Base-by-base conservation (phyloP, 805 yeast genomes). In the Wickerhamomyces tratensis region DNA sequence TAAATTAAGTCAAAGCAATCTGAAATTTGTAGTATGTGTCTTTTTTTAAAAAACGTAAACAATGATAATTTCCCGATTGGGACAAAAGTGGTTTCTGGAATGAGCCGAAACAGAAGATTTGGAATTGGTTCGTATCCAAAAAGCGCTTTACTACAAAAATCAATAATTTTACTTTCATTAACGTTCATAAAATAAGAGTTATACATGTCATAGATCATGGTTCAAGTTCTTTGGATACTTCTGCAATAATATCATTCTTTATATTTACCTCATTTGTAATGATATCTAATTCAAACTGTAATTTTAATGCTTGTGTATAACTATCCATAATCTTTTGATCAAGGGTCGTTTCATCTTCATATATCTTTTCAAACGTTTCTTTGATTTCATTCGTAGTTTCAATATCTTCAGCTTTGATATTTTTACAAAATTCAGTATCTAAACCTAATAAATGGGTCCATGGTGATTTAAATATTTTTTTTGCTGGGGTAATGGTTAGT, bases 151-250 rank as follows among this genome's bases (percentile, higher is more conserved):
- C 20, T 20, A 20, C 20, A 20, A 20, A 20, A 20, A 20, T 2
- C 20, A 20, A 20, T 20, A 20, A 20, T 20, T n/a, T n/a, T 20
- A 20, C 4, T 20, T 3, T 20, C 20, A 20, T 20, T 20, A 20
- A 20, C 20, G 20, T 20, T 20, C 20, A 20, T 20, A 2, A 20
- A 20, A 20, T 20, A 20, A 20, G 20, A 20, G 20, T 40, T n/a
- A 13, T 25, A 20, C 5, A 12, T 26, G n/a, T 10, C 15, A 7
- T 6, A 20, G 30, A 27, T 36, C 8, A 39, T 25, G 43, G 44
- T 40, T 47, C 57, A 48, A 27, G 59, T 31, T 64, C 69, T 41
- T 61, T 65, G 1, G 70, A 62, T 13, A 55, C 41, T 13, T 56
- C 57, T 2, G 62, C 63, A 39, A 60, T 63, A 36, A 64, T 38